A percentile compares a stretch with the other conserved stretches of the same genome.
Conservation (phyloP, 75 land plant genomes). For the Pseudotsuga menziesii region DNA sequence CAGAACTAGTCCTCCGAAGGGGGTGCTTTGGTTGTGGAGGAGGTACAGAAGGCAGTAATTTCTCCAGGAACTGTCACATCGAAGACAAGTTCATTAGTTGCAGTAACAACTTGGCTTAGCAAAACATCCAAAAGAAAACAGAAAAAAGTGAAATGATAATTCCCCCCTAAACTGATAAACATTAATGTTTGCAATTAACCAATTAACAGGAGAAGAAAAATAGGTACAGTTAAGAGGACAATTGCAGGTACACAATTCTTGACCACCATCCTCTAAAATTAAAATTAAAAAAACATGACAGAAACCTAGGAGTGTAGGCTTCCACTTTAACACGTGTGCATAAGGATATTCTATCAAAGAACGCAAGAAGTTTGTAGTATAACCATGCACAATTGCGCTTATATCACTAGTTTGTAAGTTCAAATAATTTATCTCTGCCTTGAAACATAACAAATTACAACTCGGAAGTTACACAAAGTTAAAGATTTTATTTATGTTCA, state of each 20-base stretch:
- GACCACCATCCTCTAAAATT: too few relatives aligned
- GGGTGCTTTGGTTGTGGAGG: slow-evolving; percentile 1
- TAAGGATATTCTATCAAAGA: too few relatives aligned
- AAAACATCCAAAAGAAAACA: not conserved
- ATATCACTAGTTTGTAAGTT: too few relatives aligned
- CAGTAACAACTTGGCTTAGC: not conserved
- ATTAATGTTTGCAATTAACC: not conserved
- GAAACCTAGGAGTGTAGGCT: too few relatives aligned
- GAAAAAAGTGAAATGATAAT: not conserved
- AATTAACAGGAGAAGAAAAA: not conserved
- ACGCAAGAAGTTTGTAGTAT: too few relatives aligned
- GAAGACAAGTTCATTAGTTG: not conserved
- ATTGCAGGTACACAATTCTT: not conserved
- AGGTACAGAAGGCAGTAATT: not conserved
- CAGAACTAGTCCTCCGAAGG: not conserved
- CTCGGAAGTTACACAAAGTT: not conserved
- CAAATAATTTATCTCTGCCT: too few relatives aligned
- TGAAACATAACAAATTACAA: too few relatives aligned
- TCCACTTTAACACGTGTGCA: too few relatives aligned
- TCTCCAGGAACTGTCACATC: slow-evolving; percentile 3
- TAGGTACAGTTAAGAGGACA: not conserved
- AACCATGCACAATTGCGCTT: too few relatives aligned
- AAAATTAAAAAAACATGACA: too few relatives aligned
- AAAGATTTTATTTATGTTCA: not conserved
- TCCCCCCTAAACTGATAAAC: not conserved